Evolutionary conservation across 2,329 filamentous ascomycete genomes (phyloP).

Genomic region (Ceratocystis harringtonii): DNA sequence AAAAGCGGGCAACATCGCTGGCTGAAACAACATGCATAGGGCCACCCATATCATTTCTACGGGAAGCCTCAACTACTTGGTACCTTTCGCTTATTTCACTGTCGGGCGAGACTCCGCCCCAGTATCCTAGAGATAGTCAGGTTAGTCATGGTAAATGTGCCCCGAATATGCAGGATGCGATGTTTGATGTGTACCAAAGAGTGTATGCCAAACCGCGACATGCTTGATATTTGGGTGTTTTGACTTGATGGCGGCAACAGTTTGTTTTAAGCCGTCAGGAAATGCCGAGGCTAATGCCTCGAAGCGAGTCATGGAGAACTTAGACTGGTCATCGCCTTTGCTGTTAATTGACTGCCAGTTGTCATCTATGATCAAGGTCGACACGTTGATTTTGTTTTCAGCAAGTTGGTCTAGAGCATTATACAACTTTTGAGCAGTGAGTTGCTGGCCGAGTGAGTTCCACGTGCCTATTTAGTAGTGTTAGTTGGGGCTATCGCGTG

Average conservation of each 20-base stretch:
- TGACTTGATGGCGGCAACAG: constrained; percentile 52
- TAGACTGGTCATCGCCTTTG: constrained; percentile 35
- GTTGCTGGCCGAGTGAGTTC: constrained; percentile 74
- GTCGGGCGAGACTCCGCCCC: constrained; percentile 69
- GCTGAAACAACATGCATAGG: constrained; percentile 59
- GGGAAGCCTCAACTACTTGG: constrained; percentile 47
- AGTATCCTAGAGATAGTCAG: constrained; percentile 44
- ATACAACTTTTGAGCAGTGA: constrained; percentile 69
- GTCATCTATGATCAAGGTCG: constrained; percentile 87
- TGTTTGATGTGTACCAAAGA: constrained; percentile 32
- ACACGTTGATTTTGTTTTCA: constrained; percentile 58
- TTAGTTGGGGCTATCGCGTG: background rate
- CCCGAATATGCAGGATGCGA: background rate
- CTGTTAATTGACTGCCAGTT: constrained; percentile 75
- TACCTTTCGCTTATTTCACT: constrained; percentile 65
- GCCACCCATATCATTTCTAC: constrained; percentile 39
- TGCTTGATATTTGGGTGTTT: constrained; percentile 61
- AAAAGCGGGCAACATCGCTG: constrained; percentile 61
- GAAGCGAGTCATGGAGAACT: constrained; percentile 61
- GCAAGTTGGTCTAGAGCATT: constrained; percentile 58
- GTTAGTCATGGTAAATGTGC: constrained; percentile 20
- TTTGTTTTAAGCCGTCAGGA: constrained; percentile 60
- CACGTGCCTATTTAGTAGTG: constrained; percentile 50
- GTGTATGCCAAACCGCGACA: constrained; percentile 86
- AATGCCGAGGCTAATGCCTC: constrained; percentile 72